These are phyloP conservation scores for Hanseniaspora sp. DNA, from an alignment of 1,139 yeast species.

Conservation along the genomic window DNA sequence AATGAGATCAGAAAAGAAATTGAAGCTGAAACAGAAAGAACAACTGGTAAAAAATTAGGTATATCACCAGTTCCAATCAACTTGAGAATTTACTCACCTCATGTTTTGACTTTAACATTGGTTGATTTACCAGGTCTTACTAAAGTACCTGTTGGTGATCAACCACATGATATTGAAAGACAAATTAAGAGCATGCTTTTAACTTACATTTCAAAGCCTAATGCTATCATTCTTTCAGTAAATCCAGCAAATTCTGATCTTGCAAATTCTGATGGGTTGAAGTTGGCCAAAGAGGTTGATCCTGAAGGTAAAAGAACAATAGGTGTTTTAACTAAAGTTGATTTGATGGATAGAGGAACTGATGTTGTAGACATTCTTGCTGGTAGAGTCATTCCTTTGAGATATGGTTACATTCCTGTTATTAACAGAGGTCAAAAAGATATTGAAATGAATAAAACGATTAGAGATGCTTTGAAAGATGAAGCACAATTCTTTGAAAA, in stretches of 20 bases:
- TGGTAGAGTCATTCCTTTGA: conserved; percentile 86
- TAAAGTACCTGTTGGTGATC: conserved; percentile 99
- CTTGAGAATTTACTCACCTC: conserved; percentile 88
- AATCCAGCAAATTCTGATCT: conserved; percentile 96
- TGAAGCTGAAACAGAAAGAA: conserved; percentile 84
- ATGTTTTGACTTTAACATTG: conserved; percentile 84
- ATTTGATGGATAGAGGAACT: conserved; percentile 97
- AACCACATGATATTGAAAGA: conserved; percentile 91
- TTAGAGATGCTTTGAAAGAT: conserved; percentile 74
- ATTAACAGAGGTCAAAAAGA: conserved; percentile 97
- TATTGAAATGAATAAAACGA: conserved; percentile 75
- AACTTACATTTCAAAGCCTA: conserved; percentile 89
- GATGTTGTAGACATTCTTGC: conserved; percentile 94
- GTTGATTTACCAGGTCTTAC: conserved; percentile 97
- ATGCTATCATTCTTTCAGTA: conserved; percentile 88
- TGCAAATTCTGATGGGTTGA: conserved; percentile 94
- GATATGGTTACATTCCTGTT: conserved; percentile 95
- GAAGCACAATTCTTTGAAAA: conserved; percentile 68
- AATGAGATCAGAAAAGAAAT: conserved; percentile 87
- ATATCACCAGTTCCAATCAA: conserved; percentile 89
- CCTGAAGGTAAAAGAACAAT: conserved; percentile 95
- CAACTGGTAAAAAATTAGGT: conserved; percentile 86
- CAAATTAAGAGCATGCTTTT: conserved; percentile 90
- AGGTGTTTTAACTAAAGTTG: conserved; percentile 94
- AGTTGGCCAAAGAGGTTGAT: conserved; percentile 92